A percentile compares a stretch with the other conserved stretches of the same genome.
Conservation (phyloP, 176 grass and related monocot genomes). For the Carex littledalei region DNA sequence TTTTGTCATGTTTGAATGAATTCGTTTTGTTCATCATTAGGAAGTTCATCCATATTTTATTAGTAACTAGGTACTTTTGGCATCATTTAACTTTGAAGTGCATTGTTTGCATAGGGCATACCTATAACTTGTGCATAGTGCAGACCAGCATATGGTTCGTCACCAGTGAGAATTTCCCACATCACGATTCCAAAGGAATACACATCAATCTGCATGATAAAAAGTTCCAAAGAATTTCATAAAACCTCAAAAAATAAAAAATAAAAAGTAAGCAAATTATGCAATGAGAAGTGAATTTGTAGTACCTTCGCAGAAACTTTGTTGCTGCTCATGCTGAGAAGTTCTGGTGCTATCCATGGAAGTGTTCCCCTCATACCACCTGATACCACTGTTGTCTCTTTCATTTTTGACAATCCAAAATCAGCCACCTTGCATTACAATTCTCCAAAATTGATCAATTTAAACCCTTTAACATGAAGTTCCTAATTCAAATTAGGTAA, state of each 20-base stretch:
- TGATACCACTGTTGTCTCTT: slow-evolving; percentile 78
- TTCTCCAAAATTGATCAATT: background rate
- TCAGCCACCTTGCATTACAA: slow-evolving; percentile 57
- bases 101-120: slow-evolving; percentile 21
- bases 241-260: slow-evolving; percentile 1
- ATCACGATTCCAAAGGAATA: slow-evolving; percentile 91
- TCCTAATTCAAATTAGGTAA: background rate
- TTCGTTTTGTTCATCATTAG: background rate
- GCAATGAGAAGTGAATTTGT: slow-evolving; percentile 9
- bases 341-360: slow-evolving; percentile 96
- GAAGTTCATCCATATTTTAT: background rate
- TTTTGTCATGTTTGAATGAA: background rate
- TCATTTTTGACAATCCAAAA: slow-evolving; percentile 97
- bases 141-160: slow-evolving; percentile 81
- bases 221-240: background rate
- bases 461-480: background rate
- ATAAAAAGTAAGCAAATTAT: background rate
- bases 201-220: slow-evolving; percentile 55
- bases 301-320: slow-evolving; percentile 84
- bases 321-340: slow-evolving; percentile 46
- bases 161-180: slow-evolving; percentile 93
- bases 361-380: slow-evolving; percentile 98
- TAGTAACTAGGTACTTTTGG: background rate
- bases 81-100: background rate
- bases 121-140: slow-evolving; percentile 92